Evolutionary conservation across 2,329 filamentous ascomycete species (phyloP), one percentile per base, ranked within the genome.

Genomic region (Botrytis pseudocinerea): DNA sequence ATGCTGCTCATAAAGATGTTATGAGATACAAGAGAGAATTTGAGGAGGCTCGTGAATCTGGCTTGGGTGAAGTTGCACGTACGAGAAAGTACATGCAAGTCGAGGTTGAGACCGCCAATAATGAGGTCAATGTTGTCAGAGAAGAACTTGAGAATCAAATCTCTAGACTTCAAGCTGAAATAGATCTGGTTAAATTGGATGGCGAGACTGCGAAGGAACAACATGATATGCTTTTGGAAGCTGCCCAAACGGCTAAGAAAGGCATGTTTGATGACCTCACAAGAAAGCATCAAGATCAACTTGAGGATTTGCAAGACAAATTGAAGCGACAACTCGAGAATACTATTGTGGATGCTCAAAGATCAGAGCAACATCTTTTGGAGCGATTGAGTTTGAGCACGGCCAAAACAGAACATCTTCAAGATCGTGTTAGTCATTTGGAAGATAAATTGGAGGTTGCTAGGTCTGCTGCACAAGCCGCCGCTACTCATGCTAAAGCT

Each of bases 371-470:
- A 75, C 92, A 95, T 80, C 88, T 97, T 61, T 87, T 92, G 65
- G 94, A 98, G 80, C 91, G 93, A 40, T 87, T 98, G 72, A 91
- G 89, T 76, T 87, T 98, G 73, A 93, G 94, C 0, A 90, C 95
- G 14, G 93, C 94, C 73, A 97, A 95, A 85, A 89, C 92, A 6
- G 90, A 94, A 78, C 92, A 97, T 81, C 88, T 97, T 35, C 92
- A 97, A 81, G 95, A 98, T 78, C 93, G 93, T 78, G 89, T 98
- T 40, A 83, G 88, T 7, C 92, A 97, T 78, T 86, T 98, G 1
- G 94, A 98, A 81, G 95, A 98, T 82, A 95, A 94, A 82, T 88
- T 99, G 25, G 92, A 97, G 78, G 92, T 98, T 77, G 92, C 95
- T 38, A 95, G 95, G 25, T 88, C 92, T 82, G 94, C 93, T 48